Evolutionary conservation across 441 rosid species (phyloP).

Genomic region (Raphanus hybrid): DNA sequence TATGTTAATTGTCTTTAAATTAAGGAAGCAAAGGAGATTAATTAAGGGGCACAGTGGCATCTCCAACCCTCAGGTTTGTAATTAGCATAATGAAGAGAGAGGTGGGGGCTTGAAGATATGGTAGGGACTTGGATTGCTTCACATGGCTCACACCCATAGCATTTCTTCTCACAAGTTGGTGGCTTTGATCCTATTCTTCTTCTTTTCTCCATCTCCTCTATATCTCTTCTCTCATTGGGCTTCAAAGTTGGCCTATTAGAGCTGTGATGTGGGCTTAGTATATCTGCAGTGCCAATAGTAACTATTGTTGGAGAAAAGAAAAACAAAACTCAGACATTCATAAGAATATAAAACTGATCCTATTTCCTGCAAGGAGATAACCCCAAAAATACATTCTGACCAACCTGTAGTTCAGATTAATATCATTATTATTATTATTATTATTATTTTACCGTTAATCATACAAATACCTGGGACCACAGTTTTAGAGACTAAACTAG

Average conservation of each 20-base stretch:
- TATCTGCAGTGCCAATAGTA: slow-evolving; percentile 25
- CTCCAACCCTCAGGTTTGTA: slow-evolving; percentile 82
- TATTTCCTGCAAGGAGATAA: not conserved
- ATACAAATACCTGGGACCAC: slow-evolving; percentile 31
- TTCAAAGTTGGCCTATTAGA: not conserved
- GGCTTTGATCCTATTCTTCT: slow-evolving; percentile 70
- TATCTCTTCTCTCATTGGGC: slow-evolving; percentile 14
- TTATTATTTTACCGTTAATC: not conserved
- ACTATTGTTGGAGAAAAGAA: not conserved
- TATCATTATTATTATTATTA: not conserved
- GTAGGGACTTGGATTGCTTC: slow-evolving; percentile 71
- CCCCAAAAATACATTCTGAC: not conserved
- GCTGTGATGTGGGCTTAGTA: not conserved
- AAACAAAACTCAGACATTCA: not conserved
- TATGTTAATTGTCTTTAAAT: slow-evolving; percentile 12
- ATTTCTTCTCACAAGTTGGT: slow-evolving; percentile 71
- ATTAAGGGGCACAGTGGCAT: slow-evolving; percentile 69
- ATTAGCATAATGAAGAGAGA: slow-evolving; percentile 57
- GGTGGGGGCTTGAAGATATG: slow-evolving; percentile 40
- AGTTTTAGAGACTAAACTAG: slow-evolving; percentile 25
- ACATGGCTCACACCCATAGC: slow-evolving; percentile 72
- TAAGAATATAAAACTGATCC: not conserved
- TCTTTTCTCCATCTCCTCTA: slow-evolving; percentile 23
- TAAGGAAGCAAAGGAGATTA: not conserved
- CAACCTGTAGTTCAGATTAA: not conserved